phyloP scores from a whole-genome alignment of 1,139 yeast genomes.

The Yamadazyma aaseri region DNA sequence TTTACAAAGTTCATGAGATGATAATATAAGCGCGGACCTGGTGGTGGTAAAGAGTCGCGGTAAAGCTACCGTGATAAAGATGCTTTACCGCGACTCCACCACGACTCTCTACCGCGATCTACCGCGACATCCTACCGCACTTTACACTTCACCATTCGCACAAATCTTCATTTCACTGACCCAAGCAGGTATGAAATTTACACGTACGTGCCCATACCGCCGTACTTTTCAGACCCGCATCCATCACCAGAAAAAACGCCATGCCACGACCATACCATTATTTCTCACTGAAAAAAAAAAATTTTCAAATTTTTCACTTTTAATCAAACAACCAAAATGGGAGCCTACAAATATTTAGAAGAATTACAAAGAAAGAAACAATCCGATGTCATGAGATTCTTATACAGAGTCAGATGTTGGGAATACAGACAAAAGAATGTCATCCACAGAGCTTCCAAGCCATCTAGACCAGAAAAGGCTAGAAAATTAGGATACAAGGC shows the following conservation, averaged over 20 bases:
- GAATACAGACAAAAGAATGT: conserved; percentile 99
- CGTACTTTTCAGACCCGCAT: background rate
- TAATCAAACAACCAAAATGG: conserved; percentile 54
- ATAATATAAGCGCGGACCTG: background rate
- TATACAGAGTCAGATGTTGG: conserved; percentile 99
- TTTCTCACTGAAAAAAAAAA: conserved; percentile 12
- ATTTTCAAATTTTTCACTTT: conserved; percentile 8
- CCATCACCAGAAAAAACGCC: background rate
- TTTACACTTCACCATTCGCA: background rate
- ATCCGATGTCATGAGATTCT: conserved; percentile 98
- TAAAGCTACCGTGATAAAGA: too few species aligned
- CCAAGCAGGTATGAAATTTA: background rate
- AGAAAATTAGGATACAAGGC: conserved; percentile 99
- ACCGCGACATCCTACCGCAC: too few species aligned
- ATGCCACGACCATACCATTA: background rate
- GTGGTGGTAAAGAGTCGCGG: background rate
- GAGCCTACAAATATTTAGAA: conserved; percentile 99
- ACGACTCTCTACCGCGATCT: too few species aligned
- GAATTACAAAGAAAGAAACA: conserved; percentile 99
- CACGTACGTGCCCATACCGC: background rate
- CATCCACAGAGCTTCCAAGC: conserved; percentile 98
- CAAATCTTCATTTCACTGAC: too few species aligned
- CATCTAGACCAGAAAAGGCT: conserved; percentile 99
- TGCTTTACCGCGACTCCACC: too few species aligned
- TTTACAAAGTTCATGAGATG: conserved; percentile 4